Evolutionary conservation across 2,329 filamentous ascomycete genomes (phyloP), one percentile per base, ranked within the genome.

Genomic region (Fusarium protoensiforme): DNA sequence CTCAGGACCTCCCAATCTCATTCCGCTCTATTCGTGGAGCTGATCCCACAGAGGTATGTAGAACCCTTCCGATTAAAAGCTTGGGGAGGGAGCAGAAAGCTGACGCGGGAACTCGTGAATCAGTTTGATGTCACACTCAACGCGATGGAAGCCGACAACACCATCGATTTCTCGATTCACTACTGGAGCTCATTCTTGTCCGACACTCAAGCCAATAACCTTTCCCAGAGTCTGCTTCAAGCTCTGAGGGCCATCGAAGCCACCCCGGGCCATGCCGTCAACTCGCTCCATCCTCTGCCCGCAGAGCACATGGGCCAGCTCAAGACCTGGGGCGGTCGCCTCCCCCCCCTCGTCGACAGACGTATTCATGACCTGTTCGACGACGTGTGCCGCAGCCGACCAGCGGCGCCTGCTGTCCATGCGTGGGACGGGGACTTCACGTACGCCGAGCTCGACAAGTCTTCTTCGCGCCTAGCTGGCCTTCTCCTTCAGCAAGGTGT

Each of bases 351-450:
- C 14, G 33, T 53, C 24, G 46, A 54, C 33, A 38, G 35, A 20
- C 48, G 46, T 41, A 41, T 63, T 9, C 46, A 54, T 35, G 24
- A 53, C 35, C 20, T 41, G 24, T 41, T 63, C 18, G 35, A 41
- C 18, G 36, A 63, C 9, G 22, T 22, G 33, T 38, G 18, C 13
- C 46, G 24, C 13, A n/a, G 20, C 13, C 18, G 35, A 18, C 61
- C 61, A 24, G 11, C 16, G 4, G 24, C 27, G 5, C 48, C 20
- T 14, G 62, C 66, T 11, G 54, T 68, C 4, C 22, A 41, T 6
- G 62, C 57, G 6, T 68, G 62, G 62, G 66, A 68, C 33, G 57
- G 39, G 16, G 22, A 65, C 1, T 43, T 65, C 2, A 68, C 62
- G 4, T 68, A 65, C 24, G 33, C 56, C 7, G 48, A 65, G 20